Percentiles rank a stretch among this genome's conserved stretches.
phyloP scores from a whole-genome alignment of 2,329 filamentous ascomycete species.

The Cylindrodendrum hubeiense region DNA sequence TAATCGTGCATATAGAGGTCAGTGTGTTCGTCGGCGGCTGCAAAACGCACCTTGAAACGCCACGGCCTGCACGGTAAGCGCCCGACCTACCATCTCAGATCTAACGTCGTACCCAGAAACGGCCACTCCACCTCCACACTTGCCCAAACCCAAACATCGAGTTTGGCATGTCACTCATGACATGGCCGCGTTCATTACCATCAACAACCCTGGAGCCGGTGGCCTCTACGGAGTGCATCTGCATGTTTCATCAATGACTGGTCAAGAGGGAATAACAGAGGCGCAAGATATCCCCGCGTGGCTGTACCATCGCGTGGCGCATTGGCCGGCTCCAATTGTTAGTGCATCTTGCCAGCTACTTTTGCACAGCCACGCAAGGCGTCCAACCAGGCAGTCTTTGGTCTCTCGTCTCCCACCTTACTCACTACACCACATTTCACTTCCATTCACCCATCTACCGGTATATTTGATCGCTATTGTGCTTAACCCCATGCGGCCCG shows the following conservation, averaged over 20 bases:
- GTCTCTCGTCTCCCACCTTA: background rate
- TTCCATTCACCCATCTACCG: background rate
- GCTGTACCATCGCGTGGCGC: slow-evolving; percentile 4
- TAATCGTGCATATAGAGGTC: background rate
- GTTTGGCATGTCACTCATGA: background rate
- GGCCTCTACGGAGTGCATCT: no score
- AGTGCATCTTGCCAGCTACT: background rate
- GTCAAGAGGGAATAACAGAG: background rate
- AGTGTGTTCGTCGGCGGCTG: background rate
- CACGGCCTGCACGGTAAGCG: background rate
- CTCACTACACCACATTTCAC: background rate
- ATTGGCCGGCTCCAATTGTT: background rate
- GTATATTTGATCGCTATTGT: no score
- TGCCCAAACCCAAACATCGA: background rate
- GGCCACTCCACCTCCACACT: background rate
- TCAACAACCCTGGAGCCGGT: background rate
- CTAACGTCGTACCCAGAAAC: background rate
- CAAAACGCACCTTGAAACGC: background rate
- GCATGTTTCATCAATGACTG: background rate
- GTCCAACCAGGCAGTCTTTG: slow-evolving; percentile 14
- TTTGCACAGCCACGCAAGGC: slow-evolving; percentile 32
- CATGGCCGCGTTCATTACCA: background rate
- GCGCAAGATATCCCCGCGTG: slow-evolving; percentile 9
- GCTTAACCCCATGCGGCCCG: background rate
- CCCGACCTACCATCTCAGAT: background rate